Evolutionary conservation across 768 basidiomycete genomes (phyloP).

Genomic region (Kwoniella dendrophila): DNA sequence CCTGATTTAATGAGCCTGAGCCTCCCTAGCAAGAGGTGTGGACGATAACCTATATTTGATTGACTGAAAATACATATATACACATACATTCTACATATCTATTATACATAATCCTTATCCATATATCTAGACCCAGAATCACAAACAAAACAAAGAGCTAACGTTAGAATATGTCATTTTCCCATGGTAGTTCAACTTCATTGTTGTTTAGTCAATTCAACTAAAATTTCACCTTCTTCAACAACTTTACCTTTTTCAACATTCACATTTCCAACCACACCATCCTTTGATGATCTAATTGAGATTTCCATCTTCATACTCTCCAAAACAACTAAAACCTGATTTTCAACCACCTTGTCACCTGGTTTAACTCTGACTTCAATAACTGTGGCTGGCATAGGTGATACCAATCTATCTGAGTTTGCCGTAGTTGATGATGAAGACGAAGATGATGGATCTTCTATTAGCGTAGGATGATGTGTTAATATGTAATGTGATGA

Average conservation of each 20-base stretch:
- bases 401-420: conserved; percentile 52
- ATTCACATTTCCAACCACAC: conserved; percentile 70
- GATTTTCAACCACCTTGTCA: conserved; percentile 76
- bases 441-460: conserved; percentile 11
- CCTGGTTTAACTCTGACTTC: conserved; percentile 79
- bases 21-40: conserved; percentile 30
- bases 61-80: conserved; percentile 6
- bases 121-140: too few relatives aligned
- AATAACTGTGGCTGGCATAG: conserved; percentile 92
- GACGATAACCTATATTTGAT: conserved; percentile 42
- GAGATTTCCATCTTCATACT: conserved; percentile 99
- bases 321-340: conserved; percentile 79
- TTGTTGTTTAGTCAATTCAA: conserved; percentile 25
- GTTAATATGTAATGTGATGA: conserved; percentile 69
- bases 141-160: neutral
- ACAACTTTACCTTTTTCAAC: conserved; percentile 90
- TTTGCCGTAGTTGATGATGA: neutral
- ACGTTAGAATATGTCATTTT: neutral
- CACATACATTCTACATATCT: conserved; percentile 1
- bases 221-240: conserved; percentile 62
- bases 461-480: conserved; percentile 63
- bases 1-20: conserved; percentile 55
- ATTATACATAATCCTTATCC: neutral
- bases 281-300: conserved; percentile 69
- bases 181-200: conserved; percentile 6